A percentile compares a stretch with the other conserved stretches of the same genome.
Conservation (phyloP, 2,329 filamentous ascomycete species). For the Cephalotrichum gorgonifer region DNA sequence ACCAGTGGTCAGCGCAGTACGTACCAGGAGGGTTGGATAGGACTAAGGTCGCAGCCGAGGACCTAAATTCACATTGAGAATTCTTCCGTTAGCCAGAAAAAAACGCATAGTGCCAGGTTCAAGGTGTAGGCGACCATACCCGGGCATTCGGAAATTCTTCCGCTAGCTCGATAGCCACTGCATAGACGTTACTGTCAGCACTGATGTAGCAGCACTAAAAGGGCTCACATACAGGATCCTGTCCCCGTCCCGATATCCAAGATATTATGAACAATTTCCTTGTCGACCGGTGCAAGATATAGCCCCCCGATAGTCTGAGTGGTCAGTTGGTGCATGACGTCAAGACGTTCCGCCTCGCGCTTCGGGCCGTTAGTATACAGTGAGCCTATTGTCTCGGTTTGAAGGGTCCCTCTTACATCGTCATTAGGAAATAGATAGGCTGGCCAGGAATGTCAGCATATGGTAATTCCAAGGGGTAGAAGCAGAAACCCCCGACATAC, state of each 20-base stretch:
- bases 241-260: conserved; percentile 16
- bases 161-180: conserved; percentile 33
- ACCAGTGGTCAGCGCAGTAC: background rate
- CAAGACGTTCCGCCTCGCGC: conserved; percentile 39
- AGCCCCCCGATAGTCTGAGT: conserved; percentile 31
- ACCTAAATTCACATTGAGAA: conserved; percentile 4
- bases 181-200: background rate
- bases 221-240: conserved; percentile 9
- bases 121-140: background rate
- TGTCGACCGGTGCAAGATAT: conserved; percentile 12
- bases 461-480: background rate
- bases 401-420: background rate
- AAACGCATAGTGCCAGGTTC: background rate
- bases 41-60: conserved; percentile 15
- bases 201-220: background rate
- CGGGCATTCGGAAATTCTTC: conserved; percentile 14
- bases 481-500: background rate
- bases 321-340: conserved; percentile 43
- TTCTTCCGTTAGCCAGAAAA: background rate
- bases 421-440: background rate
- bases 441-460: background rate
- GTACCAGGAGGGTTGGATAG: conserved; percentile 14
- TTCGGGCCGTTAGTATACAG: background rate
- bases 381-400: background rate
- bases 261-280: conserved; percentile 10